A percentile compares a stretch with the other conserved stretches of the same genome.
Conservation (phyloP, 805 yeast genomes). For the Candida pini region DNA sequence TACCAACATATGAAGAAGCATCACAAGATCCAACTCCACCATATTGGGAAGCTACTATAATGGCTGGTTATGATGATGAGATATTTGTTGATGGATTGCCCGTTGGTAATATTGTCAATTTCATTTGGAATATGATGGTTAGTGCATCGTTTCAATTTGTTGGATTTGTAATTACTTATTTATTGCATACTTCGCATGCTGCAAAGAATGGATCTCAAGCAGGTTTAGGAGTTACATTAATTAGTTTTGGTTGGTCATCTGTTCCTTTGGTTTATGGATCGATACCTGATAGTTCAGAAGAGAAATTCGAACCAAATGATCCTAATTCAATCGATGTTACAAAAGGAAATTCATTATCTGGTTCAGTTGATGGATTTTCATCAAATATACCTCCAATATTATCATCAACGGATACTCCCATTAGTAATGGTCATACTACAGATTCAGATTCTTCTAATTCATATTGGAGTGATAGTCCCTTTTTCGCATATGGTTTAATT, state of each 20-base stretch:
- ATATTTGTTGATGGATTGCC: constrained; percentile 93
- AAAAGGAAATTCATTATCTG: constrained; percentile 16
- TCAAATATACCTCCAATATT: constrained; percentile 17
- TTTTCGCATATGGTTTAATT: constrained; percentile 58
- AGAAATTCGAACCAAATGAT: constrained; percentile 46
- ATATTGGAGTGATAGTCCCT: constrained; percentile 33
- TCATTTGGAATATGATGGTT: constrained; percentile 85
- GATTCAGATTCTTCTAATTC: constrained; percentile 3
- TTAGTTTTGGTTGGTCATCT: constrained; percentile 61
- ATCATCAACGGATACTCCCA: too few species aligned
- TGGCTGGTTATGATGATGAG: constrained; percentile 82
- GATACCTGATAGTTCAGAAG: constrained; percentile 15
- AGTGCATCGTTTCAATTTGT: constrained; percentile 90
- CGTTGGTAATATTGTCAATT: constrained; percentile 85
- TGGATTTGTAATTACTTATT: constrained; percentile 85
- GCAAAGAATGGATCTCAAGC: constrained; percentile 93
- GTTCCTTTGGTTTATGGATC: constrained; percentile 36
- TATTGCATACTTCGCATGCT: constrained; percentile 94
- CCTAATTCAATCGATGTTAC: constrained; percentile 53
- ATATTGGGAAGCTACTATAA: constrained; percentile 88
- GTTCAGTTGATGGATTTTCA: constrained; percentile 22
- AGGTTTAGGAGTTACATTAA: constrained; percentile 81
- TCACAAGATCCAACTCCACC: constrained; percentile 93
- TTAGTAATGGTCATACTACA: constrained; percentile 10
- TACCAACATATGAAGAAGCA: constrained; percentile 92